Evolutionary conservation across 2,329 filamentous ascomycete genomes (phyloP).

Genomic region (Rasamsonia emersonii): DNA sequence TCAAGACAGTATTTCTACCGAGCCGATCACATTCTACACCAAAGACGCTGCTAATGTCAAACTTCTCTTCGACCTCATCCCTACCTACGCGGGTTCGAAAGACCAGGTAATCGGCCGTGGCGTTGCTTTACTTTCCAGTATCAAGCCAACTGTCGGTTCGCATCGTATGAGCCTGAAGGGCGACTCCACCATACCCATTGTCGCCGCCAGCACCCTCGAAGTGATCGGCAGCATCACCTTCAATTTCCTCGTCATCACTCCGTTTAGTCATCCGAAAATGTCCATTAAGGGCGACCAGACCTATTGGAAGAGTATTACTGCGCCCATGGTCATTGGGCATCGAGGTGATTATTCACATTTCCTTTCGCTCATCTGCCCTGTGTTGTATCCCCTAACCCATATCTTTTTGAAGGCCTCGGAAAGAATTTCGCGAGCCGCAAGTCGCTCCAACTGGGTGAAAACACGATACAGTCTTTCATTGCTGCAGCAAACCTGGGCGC

Average conservation of each 20-base stretch:
- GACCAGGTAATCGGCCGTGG: conserved; percentile 81
- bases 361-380: conserved; percentile 5
- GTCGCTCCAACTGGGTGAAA: conserved; percentile 90
- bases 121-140: conserved; percentile 76
- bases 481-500: conserved; percentile 88
- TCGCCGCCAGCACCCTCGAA: conserved; percentile 71
- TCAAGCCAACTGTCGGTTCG: conserved; percentile 72
- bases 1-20: conserved; percentile 86
- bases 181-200: conserved; percentile 83
- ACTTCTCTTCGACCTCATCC: conserved; percentile 87
- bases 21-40: conserved; percentile 84
- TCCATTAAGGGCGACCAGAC: conserved; percentile 82
- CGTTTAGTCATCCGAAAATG: conserved; percentile 91
- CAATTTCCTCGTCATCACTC: conserved; percentile 91
- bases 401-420: conserved; percentile 67
- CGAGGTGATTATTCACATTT: conserved; percentile 33
- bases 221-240: conserved; percentile 94
- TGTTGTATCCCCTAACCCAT: conserved; percentile 13
- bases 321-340: conserved; percentile 73
- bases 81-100: conserved; percentile 76
- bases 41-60: conserved; percentile 72
- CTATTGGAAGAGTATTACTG: conserved; percentile 89
- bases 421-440: conserved; percentile 80
- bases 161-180: conserved; percentile 89
- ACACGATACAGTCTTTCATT: conserved; percentile 92